Conservation (phyloP, 345 rosid genomes). For the Gossypium herbaceum region DNA sequence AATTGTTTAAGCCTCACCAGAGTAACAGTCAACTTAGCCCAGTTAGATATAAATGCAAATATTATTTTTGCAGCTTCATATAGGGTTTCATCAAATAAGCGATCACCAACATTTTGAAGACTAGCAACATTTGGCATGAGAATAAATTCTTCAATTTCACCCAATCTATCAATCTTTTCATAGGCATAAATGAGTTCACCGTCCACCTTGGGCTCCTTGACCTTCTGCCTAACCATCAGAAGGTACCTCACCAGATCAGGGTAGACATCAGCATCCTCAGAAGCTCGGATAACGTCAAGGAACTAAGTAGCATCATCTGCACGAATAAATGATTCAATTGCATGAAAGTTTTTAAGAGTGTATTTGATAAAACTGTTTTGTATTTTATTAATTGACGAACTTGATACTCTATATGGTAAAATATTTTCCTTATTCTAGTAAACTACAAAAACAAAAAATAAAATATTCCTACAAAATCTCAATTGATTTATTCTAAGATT, state of each 20-base stretch:
- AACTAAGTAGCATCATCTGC: slow-evolving; percentile 84
- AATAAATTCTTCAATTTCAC: no score
- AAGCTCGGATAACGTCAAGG: slow-evolving; percentile 64
- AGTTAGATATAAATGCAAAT: slow-evolving; percentile 90
- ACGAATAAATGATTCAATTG: slow-evolving; percentile 88
- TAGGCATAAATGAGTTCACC: no score
- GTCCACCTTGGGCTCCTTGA: no score
- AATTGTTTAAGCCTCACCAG: slow-evolving; percentile 90
- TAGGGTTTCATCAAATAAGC: slow-evolving; percentile 50
- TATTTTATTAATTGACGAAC: no score
- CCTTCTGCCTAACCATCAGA: slow-evolving; percentile 86
- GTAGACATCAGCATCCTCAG: slow-evolving; percentile 72
- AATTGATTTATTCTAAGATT: no score
- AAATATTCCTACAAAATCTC: no score
- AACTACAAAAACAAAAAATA: no score
- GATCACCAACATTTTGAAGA: neutral
- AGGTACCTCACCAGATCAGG: slow-evolving; percentile 91
- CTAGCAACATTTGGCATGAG: no score
- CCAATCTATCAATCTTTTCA: no score
- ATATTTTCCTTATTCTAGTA: no score
- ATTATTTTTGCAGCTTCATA: slow-evolving; percentile 96
- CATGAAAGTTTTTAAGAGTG: slow-evolving; percentile 14
- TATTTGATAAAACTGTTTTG: no score
- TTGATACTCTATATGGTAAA: no score
- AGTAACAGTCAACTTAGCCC: slow-evolving; percentile 93